Percentiles rank a stretch among this genome's conserved stretches.
phyloP scores from a whole-genome alignment of 345 rosid genomes.

The Salix brachista region DNA sequence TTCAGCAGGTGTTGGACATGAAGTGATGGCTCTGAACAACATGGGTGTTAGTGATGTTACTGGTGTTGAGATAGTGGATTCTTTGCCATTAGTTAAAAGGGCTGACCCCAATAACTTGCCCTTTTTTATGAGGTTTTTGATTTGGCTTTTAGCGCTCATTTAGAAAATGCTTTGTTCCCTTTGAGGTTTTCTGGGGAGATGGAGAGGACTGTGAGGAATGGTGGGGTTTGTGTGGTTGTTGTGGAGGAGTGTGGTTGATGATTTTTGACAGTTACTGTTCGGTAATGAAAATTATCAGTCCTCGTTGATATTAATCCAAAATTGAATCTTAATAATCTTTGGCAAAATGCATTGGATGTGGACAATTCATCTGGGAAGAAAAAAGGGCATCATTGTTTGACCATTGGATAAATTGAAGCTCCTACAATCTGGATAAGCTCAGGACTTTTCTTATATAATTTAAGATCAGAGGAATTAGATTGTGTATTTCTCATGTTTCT shows the following conservation, averaged over 20 bases:
- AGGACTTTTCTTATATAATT: not conserved
- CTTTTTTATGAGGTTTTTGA: constrained; percentile 65
- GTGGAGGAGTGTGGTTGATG: constrained; percentile 46
- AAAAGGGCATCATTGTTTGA: not conserved
- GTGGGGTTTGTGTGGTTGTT: constrained; percentile 56
- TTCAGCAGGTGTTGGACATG: constrained; percentile 89
- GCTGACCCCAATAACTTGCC: constrained; percentile 85
- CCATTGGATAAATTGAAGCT: not conserved
- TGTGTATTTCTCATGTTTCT: not conserved
- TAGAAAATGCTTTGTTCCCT: constrained; percentile 67
- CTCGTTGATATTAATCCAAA: not conserved
- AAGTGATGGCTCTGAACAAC: constrained; percentile 61
- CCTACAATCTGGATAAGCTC: not conserved
- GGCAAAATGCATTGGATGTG: not conserved
- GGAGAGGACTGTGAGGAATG: constrained; percentile 75
- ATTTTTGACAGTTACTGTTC: not conserved
- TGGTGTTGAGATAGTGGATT: constrained; percentile 76
- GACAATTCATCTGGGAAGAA: not conserved
- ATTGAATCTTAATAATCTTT: not conserved
- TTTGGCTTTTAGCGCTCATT: constrained; percentile 58
- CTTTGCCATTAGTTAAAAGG: constrained; percentile 58
- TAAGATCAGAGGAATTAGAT: not conserved
- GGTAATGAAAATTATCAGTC: not conserved
- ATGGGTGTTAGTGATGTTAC: constrained; percentile 64
- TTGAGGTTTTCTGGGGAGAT: constrained; percentile 58